Conservation (phyloP, 805 yeast species). For the Sugiyamaella boreocaroliniensis region DNA sequence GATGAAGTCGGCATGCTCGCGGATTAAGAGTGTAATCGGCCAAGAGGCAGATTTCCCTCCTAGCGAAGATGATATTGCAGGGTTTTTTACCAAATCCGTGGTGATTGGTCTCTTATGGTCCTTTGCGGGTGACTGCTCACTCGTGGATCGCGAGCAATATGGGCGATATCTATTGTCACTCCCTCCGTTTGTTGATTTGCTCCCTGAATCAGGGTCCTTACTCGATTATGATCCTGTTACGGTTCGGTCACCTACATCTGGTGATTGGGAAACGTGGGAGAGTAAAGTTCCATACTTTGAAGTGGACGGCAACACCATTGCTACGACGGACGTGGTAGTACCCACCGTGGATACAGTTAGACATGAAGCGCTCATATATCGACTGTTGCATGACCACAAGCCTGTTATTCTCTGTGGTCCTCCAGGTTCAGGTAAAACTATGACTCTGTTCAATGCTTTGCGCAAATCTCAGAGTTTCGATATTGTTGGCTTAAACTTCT, state of each 20-base stretch:
- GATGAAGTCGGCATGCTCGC: slow-evolving; percentile 33
- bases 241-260: slow-evolving; percentile 28
- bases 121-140: slow-evolving; percentile 50
- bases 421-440: slow-evolving; percentile 95
- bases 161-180: slow-evolving; percentile 26
- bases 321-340: slow-evolving; percentile 56
- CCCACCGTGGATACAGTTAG: slow-evolving; percentile 74
- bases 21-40: slow-evolving; percentile 20
- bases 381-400: slow-evolving; percentile 47
- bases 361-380: slow-evolving; percentile 55
- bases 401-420: slow-evolving; percentile 85
- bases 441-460: slow-evolving; percentile 71
- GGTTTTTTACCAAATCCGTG: slow-evolving; percentile 19
- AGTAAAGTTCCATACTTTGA: slow-evolving; percentile 36
- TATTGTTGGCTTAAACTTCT: slow-evolving; percentile 67
- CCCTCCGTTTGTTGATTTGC: slow-evolving; percentile 18
- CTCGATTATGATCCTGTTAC: slow-evolving; percentile 39
- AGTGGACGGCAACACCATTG: slow-evolving; percentile 53
- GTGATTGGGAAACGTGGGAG: slow-evolving; percentile 42
- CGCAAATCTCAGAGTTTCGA: slow-evolving; percentile 51
- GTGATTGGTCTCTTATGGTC: slow-evolving; percentile 50
- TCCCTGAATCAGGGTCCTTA: slow-evolving; percentile 17
- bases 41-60: slow-evolving; percentile 23
- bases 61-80: slow-evolving; percentile 24
- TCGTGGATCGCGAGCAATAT: slow-evolving; percentile 36